Evolutionary conservation across 768 basidiomycete genomes (phyloP), one percentile per base, ranked within the genome.

Genomic region (Psilocybe cyanescens): DNA sequence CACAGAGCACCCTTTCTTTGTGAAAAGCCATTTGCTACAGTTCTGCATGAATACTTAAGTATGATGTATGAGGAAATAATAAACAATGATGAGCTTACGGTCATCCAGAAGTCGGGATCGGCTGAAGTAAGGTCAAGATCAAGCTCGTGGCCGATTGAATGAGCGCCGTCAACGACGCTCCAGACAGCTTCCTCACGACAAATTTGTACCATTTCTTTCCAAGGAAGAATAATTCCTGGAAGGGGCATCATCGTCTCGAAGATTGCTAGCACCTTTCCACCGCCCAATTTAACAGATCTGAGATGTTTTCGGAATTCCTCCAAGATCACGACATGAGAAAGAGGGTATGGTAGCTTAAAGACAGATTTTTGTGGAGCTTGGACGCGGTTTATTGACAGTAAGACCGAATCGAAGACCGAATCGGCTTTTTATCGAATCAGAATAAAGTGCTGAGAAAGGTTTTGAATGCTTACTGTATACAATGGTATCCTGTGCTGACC

Each of bases 21-120:
- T 79, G 66, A 80, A 86, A 4, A 93, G 74, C 93, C 93, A 95
- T 73, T 94, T 94, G 73, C 93, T 88, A 64, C 87, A 89, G 67
- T 92, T 92, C 84, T 90, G 61, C 19, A 16, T 48, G 5, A 19
- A 30, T 48, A 53, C 24, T 2, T 46, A 37, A n/a, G 9, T 19
- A 8, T 9, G 49, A 35, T 24, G 24, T 24, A 8, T n/a, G 16
- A n/a, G 29, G n/a, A n/a, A 8, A 31, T 9, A 50, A 24, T 24
- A 51, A 12, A 31, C 14, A 31, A n/a, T 0, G n/a, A 19, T 3
- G 4, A 8, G 49, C 59, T 48, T 33, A 57, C 63, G 14, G 59
- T 53, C 24, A 89, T 76, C 87, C 87, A 93, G 70, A 92, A 92
- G 72, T 93, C 92, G 3, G 88, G 87, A 54, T 78, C 75, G 0